Evolutionary conservation across 164 flowering plant species (phyloP).

Genomic region (Amborella trichopoda): DNA sequence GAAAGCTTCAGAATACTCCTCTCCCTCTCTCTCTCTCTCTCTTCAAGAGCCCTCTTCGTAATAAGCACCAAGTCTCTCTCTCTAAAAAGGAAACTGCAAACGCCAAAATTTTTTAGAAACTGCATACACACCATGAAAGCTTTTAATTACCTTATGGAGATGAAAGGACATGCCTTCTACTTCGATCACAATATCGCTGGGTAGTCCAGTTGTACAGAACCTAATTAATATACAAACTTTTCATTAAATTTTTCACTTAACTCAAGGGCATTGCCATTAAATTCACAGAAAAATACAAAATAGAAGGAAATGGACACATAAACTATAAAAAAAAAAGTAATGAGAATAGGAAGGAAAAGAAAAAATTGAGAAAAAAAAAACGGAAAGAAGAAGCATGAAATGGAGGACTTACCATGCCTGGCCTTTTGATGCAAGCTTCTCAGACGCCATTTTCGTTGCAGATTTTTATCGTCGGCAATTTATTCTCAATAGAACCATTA

Average conservation of each 20-base stretch:
- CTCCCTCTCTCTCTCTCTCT: too few species aligned
- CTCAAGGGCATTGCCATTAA: conserved; percentile 6
- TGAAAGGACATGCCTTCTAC: conserved; percentile 80
- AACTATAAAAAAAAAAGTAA: neutral
- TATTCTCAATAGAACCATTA: neutral
- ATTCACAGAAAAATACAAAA: neutral
- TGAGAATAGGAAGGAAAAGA: neutral
- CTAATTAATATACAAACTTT: too few species aligned
- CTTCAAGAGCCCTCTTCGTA: too few species aligned
- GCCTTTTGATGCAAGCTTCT: conserved; percentile 57
- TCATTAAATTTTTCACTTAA: too few species aligned
- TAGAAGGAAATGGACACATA: neutral
- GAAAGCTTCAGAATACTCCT: too few species aligned
- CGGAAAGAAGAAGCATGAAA: neutral
- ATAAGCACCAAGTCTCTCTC: too few species aligned
- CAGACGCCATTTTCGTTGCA: conserved; percentile 32
- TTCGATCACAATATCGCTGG: conserved; percentile 81
- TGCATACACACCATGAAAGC: too few species aligned
- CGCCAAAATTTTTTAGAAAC: too few species aligned
- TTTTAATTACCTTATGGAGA: conserved; percentile 66
- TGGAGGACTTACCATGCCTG: conserved; percentile 70
- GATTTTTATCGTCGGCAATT: neutral
- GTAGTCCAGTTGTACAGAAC: conserved; percentile 93
- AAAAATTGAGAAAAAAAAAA: neutral
- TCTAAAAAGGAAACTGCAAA: too few species aligned